Evolutionary conservation across 371 early-diverging fungal genomes (phyloP).

Genomic region (Circinella minor): DNA sequence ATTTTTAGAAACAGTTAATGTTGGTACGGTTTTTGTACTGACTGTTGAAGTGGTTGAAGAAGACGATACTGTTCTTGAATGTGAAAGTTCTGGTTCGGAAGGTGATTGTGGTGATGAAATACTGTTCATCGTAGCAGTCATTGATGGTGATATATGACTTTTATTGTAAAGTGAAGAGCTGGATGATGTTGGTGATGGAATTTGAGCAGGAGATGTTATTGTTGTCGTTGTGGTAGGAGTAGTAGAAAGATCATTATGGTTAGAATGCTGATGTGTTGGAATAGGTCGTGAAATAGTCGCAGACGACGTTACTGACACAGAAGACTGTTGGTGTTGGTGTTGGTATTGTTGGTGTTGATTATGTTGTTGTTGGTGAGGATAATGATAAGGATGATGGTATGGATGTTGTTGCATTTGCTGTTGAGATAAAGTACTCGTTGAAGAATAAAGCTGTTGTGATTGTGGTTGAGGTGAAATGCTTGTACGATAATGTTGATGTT

Average conservation of each 20-base stretch:
- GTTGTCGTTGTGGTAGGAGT: background rate
- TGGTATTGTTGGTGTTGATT: background rate
- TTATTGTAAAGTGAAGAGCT: background rate
- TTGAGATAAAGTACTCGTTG: no score
- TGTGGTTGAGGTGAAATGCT: background rate
- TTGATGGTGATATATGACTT: no score
- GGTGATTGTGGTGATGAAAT: background rate
- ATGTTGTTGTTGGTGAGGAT: background rate
- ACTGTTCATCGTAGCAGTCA: background rate
- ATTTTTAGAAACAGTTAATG: background rate
- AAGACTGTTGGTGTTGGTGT: background rate
- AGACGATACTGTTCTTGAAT: constrained; percentile 4
- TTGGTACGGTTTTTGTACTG: constrained; percentile 1
- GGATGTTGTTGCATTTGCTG: background rate
- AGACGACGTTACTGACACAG: background rate
- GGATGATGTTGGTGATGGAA: constrained; percentile 5
- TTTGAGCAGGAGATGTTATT: constrained; percentile 8
- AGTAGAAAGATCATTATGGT: background rate
- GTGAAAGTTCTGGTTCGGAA: constrained; percentile 7
- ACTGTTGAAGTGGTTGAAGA: constrained; percentile 4
- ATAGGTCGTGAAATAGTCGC: background rate
- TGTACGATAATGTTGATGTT: background rate
- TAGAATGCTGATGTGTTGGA: background rate
- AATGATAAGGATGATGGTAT: background rate
- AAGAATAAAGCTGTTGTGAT: no score